Conservation (phyloP, 805 yeast genomes). For the Nakazawaea siamensis region DNA sequence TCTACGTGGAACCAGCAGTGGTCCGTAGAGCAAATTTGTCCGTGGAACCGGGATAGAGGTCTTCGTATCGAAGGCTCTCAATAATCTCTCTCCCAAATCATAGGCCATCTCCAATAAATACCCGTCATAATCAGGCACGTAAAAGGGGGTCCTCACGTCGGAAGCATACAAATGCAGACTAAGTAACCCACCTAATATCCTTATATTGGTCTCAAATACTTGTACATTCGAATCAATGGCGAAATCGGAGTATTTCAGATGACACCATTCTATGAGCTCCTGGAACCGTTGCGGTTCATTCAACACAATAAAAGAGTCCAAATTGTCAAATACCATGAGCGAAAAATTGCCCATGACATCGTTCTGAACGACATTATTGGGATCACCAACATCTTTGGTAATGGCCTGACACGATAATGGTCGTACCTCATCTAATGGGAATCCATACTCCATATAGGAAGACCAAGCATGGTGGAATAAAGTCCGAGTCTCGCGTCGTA, state of each 20-base stretch:
- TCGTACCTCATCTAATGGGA: conserved; percentile 73
- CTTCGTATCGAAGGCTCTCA: conserved; percentile 61
- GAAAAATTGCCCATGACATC: conserved; percentile 85
- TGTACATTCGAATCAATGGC: conserved; percentile 67
- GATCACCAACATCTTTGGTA: conserved; percentile 51
- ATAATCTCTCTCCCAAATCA: conserved; percentile 64
- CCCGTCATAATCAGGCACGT: conserved; percentile 51
- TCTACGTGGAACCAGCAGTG: conserved; percentile 30
- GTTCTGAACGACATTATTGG: conserved; percentile 51
- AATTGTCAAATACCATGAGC: conserved; percentile 66
- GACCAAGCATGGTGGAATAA: conserved; percentile 73
- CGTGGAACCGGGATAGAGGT: conserved; percentile 74
- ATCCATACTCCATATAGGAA: conserved; percentile 60
- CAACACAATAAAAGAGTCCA: conserved; percentile 73
- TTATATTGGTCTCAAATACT: conserved; percentile 79
- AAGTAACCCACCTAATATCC: conserved; percentile 75
- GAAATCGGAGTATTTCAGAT: conserved; percentile 33
- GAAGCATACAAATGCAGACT: conserved; percentile 70
- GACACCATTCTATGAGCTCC: conserved; percentile 32
- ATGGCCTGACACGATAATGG: conserved; percentile 68
- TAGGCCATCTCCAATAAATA: conserved; percentile 62
- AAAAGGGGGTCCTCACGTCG: conserved; percentile 34
- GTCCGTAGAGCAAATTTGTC: conserved; percentile 55
- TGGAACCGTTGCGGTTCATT: conserved; percentile 52
- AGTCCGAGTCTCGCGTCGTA: conserved; percentile 36